Evolutionary conservation across 2,329 filamentous ascomycete genomes (phyloP), one percentile per base, ranked within the genome.

Genomic region (Aaosphaeria arxii): DNA sequence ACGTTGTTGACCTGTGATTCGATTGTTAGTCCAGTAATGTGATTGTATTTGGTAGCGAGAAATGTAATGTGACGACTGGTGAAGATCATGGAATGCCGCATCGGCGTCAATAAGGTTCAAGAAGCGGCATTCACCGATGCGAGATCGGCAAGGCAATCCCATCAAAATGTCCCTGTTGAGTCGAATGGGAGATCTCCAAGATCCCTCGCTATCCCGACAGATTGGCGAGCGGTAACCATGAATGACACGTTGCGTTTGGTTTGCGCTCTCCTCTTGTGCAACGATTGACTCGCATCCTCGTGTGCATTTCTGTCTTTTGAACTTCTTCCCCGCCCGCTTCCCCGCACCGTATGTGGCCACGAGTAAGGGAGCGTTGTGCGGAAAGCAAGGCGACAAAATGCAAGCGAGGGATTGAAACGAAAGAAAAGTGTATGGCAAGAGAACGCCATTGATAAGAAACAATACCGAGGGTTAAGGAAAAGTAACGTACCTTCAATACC

Each of bases 1-100:
- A 96, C 91, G 71, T 96, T 95, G 79, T 96, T 96, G 69, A 85
- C 79, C 76, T 81, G 46, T 46, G 32, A 24, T 24, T 24, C 3
- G 17, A 3, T 2, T 3, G 17, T 24, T 24, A 24, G 17, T 24
- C 17, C 17, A 24, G 17, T 24, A 24, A 24, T 24, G 17, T 24
- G 33, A 36, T 9, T 36, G 9, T 4, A 36, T 36, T 36, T 36
- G n/a, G 33, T 2, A 36, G 7, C 9, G 7, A n/a, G n/a, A 36
- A 9, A 36, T 36, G 33, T 9, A 36, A 36, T 36, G 33, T 36
- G 33, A 9, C n/a, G 33, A 36, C 9, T 9, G n/a, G 33, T 36
- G n/a, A 36, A n/a, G 33, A 36, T 36, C 7, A 9, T 36, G 7
- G 9, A n/a, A 9, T 9, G 33, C 33, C 33, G 17, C 17, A 24